phyloP scores from a whole-genome alignment of 78 protist genomes.

The Bodo saltans region DNA sequence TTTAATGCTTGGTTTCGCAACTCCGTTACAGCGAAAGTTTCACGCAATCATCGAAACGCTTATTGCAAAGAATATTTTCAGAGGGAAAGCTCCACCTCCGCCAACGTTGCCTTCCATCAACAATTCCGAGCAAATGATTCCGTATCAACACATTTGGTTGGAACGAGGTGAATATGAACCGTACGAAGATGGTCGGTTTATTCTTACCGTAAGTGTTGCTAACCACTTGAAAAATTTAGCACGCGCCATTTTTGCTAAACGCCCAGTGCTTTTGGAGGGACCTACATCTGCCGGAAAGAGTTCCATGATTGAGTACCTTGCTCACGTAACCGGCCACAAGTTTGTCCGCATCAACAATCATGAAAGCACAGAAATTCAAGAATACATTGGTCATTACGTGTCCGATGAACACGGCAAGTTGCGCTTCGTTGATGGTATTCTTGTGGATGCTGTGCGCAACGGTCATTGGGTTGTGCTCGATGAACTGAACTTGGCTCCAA shows the following conservation, averaged over 20 bases:
- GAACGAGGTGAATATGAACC: slow-evolving; percentile 42
- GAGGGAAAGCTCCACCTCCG: not conserved
- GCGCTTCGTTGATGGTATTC: slow-evolving; percentile 88
- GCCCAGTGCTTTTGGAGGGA: slow-evolving; percentile 90
- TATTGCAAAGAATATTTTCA: not conserved
- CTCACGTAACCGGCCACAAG: slow-evolving; percentile 77
- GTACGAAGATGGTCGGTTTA: not conserved
- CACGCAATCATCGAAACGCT: not conserved
- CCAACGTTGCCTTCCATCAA: slow-evolving; percentile 38
- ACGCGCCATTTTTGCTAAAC: slow-evolving; percentile 60
- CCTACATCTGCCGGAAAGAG: slow-evolving; percentile 92
- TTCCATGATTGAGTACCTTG: slow-evolving; percentile 88
- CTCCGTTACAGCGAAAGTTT: too few relatives aligned
- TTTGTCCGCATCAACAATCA: slow-evolving; percentile 99
- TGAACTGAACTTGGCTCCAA: slow-evolving; percentile 99
- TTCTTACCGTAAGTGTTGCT: slow-evolving; percentile 59
- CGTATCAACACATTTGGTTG: slow-evolving; percentile 77
- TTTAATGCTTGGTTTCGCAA: too few relatives aligned
- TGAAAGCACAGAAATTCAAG: slow-evolving; percentile 98
- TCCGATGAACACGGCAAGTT: slow-evolving; percentile 75
- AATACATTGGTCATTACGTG: slow-evolving; percentile 94
- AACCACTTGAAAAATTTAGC: slow-evolving; percentile 65
- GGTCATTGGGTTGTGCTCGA: slow-evolving; percentile 99
- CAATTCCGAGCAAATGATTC: slow-evolving; percentile 18
- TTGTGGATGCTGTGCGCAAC: slow-evolving; percentile 88